Evolutionary conservation across 371 early-diverging fungal genomes (phyloP).

Genomic region (Zopfochytrium polystomum): DNA sequence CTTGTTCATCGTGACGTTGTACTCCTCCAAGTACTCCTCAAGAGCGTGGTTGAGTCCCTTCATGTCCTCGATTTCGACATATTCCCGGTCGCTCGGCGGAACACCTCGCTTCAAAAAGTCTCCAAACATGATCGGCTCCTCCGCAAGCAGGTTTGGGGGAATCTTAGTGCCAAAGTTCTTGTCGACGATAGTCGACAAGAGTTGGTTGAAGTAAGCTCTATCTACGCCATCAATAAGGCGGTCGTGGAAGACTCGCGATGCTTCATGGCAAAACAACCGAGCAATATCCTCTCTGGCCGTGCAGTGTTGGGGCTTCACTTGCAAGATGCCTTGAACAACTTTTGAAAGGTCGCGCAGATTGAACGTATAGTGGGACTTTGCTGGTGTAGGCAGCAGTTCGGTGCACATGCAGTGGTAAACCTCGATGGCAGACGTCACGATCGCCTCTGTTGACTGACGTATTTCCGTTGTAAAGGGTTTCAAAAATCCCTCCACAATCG

Average conservation of each 20-base stretch:
- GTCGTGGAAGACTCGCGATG: constrained; percentile 49
- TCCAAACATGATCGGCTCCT: constrained; percentile 42
- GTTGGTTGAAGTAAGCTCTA: constrained; percentile 38
- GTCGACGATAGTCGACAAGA: constrained; percentile 39
- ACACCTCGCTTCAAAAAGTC: constrained; percentile 49
- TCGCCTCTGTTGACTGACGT: constrained; percentile 31
- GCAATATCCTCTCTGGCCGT: constrained; percentile 35
- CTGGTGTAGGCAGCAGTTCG: constrained; percentile 50
- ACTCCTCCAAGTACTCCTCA: constrained; percentile 50
- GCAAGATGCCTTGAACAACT: constrained; percentile 45
- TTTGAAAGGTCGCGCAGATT: constrained; percentile 51
- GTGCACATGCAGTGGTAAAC: constrained; percentile 45
- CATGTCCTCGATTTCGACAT: constrained; percentile 40
- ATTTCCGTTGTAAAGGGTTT: constrained; percentile 43
- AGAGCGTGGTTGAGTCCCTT: constrained; percentile 33
- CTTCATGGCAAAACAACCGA: constrained; percentile 45
- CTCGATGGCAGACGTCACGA: constrained; percentile 44
- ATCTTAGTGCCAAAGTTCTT: constrained; percentile 42
- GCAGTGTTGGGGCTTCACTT: constrained; percentile 33
- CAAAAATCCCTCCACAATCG: constrained; percentile 50
- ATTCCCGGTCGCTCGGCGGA: constrained; percentile 43
- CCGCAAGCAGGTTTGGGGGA: constrained; percentile 22
- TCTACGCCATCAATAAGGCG: constrained; percentile 46
- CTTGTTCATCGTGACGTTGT: constrained; percentile 44
- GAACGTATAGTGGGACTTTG: constrained; percentile 54